Evolutionary conservation across 805 yeast genomes (phyloP).

Genomic region (Brettanomyces anomalus): DNA sequence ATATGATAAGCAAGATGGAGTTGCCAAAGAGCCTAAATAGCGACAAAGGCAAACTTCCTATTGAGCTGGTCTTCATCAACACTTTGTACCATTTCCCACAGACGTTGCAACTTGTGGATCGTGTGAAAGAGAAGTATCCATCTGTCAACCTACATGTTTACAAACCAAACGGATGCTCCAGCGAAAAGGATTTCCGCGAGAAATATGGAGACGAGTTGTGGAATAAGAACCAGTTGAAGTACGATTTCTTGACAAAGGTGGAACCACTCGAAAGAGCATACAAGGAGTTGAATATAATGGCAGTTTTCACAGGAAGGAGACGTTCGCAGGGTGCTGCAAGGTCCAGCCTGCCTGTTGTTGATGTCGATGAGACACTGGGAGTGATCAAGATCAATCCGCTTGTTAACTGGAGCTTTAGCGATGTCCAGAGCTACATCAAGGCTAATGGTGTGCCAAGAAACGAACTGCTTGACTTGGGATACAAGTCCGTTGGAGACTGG

Average conservation of each 20-base stretch:
- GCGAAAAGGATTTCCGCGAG: conserved; percentile 54
- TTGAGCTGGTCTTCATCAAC: conserved; percentile 79
- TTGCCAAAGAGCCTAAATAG: conserved; percentile 1
- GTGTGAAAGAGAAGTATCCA: conserved; percentile 44
- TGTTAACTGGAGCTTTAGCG: conserved; percentile 69
- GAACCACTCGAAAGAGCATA: conserved; percentile 90
- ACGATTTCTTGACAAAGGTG: conserved; percentile 83
- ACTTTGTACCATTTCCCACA: conserved; percentile 95
- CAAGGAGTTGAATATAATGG: conserved; percentile 58
- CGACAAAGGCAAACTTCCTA: conserved; percentile 26
- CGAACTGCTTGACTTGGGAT: conserved; percentile 74
- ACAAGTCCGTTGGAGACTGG: conserved; percentile 90
- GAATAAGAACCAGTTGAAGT: conserved; percentile 72
- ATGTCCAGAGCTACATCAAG: conserved; percentile 63
- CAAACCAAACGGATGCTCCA: conserved; percentile 49
- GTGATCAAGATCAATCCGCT: conserved; percentile 84
- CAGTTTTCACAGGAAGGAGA: conserved; percentile 88
- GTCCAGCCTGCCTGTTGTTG: conserved; percentile 61
- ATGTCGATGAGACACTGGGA: conserved; percentile 60
- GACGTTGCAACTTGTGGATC: conserved; percentile 64
- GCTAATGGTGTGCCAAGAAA: conserved; percentile 76
- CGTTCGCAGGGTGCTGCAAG: conserved; percentile 85
- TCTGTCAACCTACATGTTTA: conserved; percentile 49
- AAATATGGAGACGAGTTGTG: conserved; percentile 73
- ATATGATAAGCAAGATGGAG: conserved; percentile 56